A percentile compares a stretch with the other conserved stretches of the same genome.
Evolutionary conservation across 2,329 filamentous ascomycete species (phyloP).

Genomic region (Colletotrichum sp.): DNA sequence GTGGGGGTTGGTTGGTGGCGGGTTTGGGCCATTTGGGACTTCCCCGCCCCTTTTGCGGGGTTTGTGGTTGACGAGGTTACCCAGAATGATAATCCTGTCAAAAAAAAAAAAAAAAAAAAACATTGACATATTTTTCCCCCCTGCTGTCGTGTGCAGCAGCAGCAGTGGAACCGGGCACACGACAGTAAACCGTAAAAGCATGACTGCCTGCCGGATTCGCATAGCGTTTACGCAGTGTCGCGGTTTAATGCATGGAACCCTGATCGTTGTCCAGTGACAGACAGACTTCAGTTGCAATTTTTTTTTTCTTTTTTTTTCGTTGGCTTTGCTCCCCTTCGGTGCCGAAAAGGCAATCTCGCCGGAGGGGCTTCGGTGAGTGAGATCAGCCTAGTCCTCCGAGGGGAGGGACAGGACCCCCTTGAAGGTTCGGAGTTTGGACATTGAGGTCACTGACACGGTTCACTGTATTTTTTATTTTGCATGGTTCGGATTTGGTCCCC

Average conservation of each 20-base stretch:
- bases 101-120: too few relatives aligned
- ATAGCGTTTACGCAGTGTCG: background rate
- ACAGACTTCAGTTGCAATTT: background rate
- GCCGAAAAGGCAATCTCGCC: background rate
- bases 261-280: background rate
- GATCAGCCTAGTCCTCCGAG: background rate
- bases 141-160: background rate
- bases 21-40: too few relatives aligned
- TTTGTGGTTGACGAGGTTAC: too few relatives aligned
- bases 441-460: background rate
- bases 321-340: background rate
- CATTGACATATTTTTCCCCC: background rate
- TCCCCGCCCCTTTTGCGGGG: too few relatives aligned
- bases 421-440: background rate
- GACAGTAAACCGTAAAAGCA: background rate
- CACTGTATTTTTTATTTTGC: background rate
- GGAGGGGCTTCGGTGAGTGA: slow-evolving; percentile 5
- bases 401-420: background rate
- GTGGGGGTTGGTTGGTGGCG: too few relatives aligned
- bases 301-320: too few relatives aligned
- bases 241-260: background rate
- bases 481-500: background rate
- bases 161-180: background rate
- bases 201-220: background rate
- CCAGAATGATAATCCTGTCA: too few relatives aligned